Base-by-base conservation (phyloP, 2,329 filamentous ascomycete species). In the Microcyclospora pomicola region DNA sequence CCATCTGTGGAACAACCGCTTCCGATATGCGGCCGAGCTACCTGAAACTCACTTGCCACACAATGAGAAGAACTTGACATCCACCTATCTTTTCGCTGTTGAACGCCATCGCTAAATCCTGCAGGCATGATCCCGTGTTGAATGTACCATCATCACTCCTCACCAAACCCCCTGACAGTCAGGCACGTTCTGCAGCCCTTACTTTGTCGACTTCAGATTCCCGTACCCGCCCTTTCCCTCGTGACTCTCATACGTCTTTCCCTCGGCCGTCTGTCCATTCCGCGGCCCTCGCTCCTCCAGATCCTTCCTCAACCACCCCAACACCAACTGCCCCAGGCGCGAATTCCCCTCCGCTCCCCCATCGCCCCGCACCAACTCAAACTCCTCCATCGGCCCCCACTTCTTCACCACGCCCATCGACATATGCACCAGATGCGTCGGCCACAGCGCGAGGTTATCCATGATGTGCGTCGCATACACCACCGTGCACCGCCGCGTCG, bases 381-480 rank as follows among this genome's bases (percentile, higher is more conserved):
- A 87, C 27, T 68, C 64, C 38, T 79, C 76, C 33, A 88, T 75
- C 28, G 67, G 64, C 1, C 86, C 88, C 78, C 80, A 92, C 60
- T 92, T 82, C 67, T 84, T 87, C 45, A 95, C 80, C 44, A 71
- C 75, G 19, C 91, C 91, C 34, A 94, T 60, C 56, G 86, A 80
- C 88, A 98, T 95, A 59, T 96, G 88, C 35, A 93, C 87, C 29
- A 98, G 68, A 62, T 98, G 87, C 1, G 83, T 93, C 6, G 91
- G 91, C 91, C 91, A 98, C 14, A 80, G 78, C 1, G 86, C 86
- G 36, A 98, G 66, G 59, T 96, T 95, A 58, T 98, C 91, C 49
- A 98, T 65, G 46, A 98, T 95, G 61, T 98, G 91, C 11, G 91
- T 98, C 6, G 91, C 91, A 59, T 98, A 98, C 24, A 98, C 86